A percentile compares a stretch with the other conserved stretches of the same genome.
Conservation (phyloP, 495 filamentous ascomycete genomes). For the Hypomontagnella submonticulosa region DNA sequence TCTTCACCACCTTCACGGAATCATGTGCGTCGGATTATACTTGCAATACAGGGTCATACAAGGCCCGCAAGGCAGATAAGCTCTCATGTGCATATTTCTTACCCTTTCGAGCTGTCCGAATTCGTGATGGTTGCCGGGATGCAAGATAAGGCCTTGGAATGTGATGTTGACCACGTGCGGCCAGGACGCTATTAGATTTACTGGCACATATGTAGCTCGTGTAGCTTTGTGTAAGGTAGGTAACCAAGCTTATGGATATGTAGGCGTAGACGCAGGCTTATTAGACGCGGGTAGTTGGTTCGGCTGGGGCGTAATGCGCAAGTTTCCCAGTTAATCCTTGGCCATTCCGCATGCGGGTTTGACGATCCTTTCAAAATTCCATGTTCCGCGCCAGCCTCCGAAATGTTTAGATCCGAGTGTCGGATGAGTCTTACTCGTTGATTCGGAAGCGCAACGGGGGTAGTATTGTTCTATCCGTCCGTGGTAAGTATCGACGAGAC, state of each 20-base stretch:
- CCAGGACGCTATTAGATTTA: constrained; percentile 27
- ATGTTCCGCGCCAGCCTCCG: constrained; percentile 30
- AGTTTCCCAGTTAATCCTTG: constrained; percentile 14
- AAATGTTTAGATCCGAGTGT: constrained; percentile 22
- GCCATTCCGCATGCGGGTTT: constrained; percentile 40
- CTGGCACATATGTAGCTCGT: constrained; percentile 22
- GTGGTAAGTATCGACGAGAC: neutral
- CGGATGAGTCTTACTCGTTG: constrained; percentile 3
- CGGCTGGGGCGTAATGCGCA: constrained; percentile 2
- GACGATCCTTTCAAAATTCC: constrained; percentile 29
- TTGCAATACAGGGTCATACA: constrained; percentile 9
- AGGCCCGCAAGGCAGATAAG: constrained; percentile 38
- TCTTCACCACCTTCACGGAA: constrained; percentile 27
- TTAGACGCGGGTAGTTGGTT: constrained; percentile 15
- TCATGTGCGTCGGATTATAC: constrained; percentile 45
- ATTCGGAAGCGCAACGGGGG: constrained; percentile 2
- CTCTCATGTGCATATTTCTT: constrained; percentile 39
- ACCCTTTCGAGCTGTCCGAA: constrained; percentile 42
- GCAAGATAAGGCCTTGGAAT: constrained; percentile 51
- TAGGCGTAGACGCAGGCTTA: too few relatives aligned
- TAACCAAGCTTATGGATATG: neutral
- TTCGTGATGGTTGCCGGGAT: constrained; percentile 41
- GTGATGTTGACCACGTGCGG: constrained; percentile 46
- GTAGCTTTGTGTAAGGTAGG: constrained; percentile 3
- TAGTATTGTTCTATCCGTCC: constrained; percentile 7